Evolutionary conservation across 108 stramenopile genomes (phyloP), one percentile per base, ranked within the genome.

Genomic region (Pseudonitzschia multistriata): DNA sequence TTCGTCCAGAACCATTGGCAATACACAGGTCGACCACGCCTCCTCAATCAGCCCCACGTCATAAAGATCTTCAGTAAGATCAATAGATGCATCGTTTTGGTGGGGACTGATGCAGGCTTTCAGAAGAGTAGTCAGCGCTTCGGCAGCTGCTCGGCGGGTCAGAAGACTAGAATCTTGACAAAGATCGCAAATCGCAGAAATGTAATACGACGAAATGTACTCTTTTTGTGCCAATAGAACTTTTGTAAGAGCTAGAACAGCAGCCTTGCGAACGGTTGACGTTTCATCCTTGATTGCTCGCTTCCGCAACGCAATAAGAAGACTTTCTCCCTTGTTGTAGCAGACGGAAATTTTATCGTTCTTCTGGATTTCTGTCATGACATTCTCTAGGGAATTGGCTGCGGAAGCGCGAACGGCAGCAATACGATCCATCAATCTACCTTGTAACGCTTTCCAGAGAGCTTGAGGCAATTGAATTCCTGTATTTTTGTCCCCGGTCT

Each of bases 381-480:
- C 53, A 67, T 56, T 48, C 73, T 81, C 73, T 28, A 90, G 66
- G 2, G 88, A 86, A 48, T 72, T 56, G 27, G 89, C 88, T 19
- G 91, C 86, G 2, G 88, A 68, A 27, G 86, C 82, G 19, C 94
- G 76, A 27, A 95, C 89, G 14, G 86, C 83, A 28, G 91, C 89
- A 19, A 83, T 77, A 40, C 79, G 81, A 64, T 95, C 94, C 10
- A 70, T 64, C 21, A 95, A 66, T 30, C 94, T 64, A 3, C 82
- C 88, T 15, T 78, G 80, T 31, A 94, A 57, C n/a, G 84, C 83
- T 19, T 59, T 47, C 61, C 91, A 76, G 8, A 92, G 37, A 22
- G 74, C 79, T 59, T 54, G 50, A 3, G 83, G 79, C 21, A 81
- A 47, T 15, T 65, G 52, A 31, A 54, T n/a, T 0, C 19, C 25